These are phyloP conservation scores for Xanthoparmelia taractica DNA, from an alignment of 495 filamentous ascomycete species.

Conservation along the genomic window DNA sequence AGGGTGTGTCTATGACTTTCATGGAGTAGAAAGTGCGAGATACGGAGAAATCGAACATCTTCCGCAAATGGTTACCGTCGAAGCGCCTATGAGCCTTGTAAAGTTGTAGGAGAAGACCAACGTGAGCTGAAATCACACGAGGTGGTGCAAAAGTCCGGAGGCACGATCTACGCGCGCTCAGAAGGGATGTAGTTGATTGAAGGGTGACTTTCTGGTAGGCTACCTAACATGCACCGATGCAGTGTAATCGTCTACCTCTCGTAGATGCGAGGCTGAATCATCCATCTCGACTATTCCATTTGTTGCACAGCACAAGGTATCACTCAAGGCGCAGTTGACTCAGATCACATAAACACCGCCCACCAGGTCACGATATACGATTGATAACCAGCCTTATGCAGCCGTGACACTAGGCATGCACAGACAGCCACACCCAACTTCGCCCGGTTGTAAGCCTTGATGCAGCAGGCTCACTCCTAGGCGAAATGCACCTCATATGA, in stretches of 20 bases:
- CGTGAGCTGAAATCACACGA: no score
- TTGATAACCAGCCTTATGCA: not conserved
- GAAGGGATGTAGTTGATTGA: no score
- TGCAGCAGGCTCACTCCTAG: not conserved
- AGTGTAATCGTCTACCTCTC: not conserved
- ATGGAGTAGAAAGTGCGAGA: not conserved
- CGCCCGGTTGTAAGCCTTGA: not conserved
- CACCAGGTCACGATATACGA: no score
- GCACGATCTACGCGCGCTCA: no score
- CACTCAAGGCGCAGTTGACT: not conserved
- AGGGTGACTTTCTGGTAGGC: no score
- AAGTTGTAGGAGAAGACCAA: no score
- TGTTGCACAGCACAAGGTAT: not conserved
- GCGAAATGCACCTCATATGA: not conserved
- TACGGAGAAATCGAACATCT: no score
- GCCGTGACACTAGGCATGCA: not conserved
- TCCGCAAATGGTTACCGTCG: no score
- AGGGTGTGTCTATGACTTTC: not conserved
- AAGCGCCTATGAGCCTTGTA: no score
- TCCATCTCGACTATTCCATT: not conserved
- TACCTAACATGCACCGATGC: no score
- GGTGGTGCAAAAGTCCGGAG: no score
- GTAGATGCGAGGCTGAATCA: not conserved
- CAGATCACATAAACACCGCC: not conserved
- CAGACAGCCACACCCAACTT: not conserved